Percentiles rank a stretch among this genome's conserved stretches.
Conservation (phyloP, 2,329 filamentous ascomycete genomes). For the Chaetoscypha palmicola region DNA sequence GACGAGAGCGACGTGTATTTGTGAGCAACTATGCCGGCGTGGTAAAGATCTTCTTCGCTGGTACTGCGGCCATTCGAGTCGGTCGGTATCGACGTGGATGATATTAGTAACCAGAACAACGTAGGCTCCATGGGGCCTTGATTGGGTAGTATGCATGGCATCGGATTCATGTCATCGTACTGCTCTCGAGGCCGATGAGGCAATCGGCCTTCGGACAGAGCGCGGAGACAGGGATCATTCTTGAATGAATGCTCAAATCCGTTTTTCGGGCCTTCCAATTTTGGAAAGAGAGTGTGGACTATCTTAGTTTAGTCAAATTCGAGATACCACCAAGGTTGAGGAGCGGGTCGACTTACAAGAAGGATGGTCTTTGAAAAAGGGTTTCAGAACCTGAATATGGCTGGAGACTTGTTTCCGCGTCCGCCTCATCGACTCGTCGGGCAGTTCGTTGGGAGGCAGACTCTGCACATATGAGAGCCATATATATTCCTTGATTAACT, state of each 20-base stretch:
- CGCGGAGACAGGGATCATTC: conserved; percentile 55
- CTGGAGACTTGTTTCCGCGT: conserved; percentile 60
- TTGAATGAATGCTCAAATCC: conserved; percentile 54
- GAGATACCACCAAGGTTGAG: no score
- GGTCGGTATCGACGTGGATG: conserved; percentile 14
- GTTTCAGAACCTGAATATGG: conserved; percentile 65
- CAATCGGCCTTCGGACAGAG: conserved; percentile 43
- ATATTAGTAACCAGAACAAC: conserved; percentile 27
- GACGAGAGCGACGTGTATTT: conserved; percentile 21
- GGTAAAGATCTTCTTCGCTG: conserved; percentile 19
- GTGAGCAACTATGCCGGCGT: conserved; percentile 19
- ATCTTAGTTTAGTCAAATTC: conserved; percentile 15
- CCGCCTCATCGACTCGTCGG: conserved; percentile 39
- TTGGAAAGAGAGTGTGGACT: conserved; percentile 49
- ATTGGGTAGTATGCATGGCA: no score
- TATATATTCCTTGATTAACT: conserved; percentile 63
- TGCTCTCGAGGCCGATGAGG: conserved; percentile 19
- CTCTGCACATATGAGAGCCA: conserved; percentile 40
- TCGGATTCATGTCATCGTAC: background rate
- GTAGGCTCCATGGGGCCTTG: conserved; percentile 19
- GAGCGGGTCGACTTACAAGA: conserved; percentile 50
- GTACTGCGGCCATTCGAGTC: conserved; percentile 16
- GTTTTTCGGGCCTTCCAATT: conserved; percentile 45
- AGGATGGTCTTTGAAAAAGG: conserved; percentile 54
- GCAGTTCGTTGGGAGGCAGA: conserved; percentile 40